Evolutionary conservation across 192 early-diverging fungal species (phyloP).

Genomic region (Borealophlyctis nickersoniae): DNA sequence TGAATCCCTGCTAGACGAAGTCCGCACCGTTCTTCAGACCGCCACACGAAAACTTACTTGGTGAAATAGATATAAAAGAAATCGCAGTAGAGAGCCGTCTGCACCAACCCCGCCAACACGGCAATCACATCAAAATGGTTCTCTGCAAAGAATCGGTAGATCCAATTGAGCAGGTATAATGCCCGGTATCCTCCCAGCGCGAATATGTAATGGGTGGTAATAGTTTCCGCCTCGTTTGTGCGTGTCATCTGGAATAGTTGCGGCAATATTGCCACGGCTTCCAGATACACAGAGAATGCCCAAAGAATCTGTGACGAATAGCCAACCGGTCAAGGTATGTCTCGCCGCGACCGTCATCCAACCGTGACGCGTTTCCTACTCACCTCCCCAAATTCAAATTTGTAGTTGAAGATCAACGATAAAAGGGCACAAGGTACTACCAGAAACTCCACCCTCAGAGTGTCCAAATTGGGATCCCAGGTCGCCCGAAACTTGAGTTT

Average conservation of each 20-base stretch:
- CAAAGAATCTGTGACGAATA: slow-evolving; percentile 70
- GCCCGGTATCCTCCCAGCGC: slow-evolving; percentile 90
- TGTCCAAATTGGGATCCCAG: slow-evolving; percentile 89
- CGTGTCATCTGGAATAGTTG: slow-evolving; percentile 97
- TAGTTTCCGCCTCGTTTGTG: slow-evolving; percentile 98
- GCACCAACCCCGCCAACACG: slow-evolving; percentile 86
- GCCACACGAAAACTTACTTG: slow-evolving; percentile 45
- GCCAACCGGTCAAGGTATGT: background rate
- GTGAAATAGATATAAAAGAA: slow-evolving; percentile 98
- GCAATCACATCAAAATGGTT: slow-evolving; percentile 73
- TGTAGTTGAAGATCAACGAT: slow-evolving; percentile 70
- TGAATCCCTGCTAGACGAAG: background rate
- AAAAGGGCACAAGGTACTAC: slow-evolving; percentile 66
- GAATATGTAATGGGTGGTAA: slow-evolving; percentile 98
- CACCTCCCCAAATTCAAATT: background rate
- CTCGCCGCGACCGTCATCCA: background rate
- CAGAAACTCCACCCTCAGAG: slow-evolving; percentile 86
- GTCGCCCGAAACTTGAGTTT: slow-evolving; percentile 77
- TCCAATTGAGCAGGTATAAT: slow-evolving; percentile 91
- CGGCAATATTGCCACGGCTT: slow-evolving; percentile 95
- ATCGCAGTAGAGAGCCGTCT: slow-evolving; percentile 94
- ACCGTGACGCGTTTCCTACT: background rate
- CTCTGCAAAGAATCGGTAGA: slow-evolving; percentile 81
- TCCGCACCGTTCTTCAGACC: background rate
- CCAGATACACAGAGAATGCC: slow-evolving; percentile 96